phyloP scores from a whole-genome alignment of 805 yeast genomes.

The Suhomyces tanzawaensis region DNA sequence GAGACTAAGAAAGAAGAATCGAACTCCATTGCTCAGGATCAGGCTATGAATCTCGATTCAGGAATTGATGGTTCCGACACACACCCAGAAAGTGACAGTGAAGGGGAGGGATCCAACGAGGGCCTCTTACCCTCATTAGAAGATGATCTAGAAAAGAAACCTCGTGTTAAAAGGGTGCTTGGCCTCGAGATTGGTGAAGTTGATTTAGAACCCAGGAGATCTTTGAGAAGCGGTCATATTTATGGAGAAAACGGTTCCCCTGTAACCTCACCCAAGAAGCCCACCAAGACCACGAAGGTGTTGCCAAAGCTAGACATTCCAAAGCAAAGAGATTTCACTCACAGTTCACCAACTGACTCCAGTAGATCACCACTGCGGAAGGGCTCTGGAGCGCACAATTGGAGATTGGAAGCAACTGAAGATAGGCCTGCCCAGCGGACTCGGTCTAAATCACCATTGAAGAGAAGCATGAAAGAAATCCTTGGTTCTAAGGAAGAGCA shows the following conservation, averaged over 20 bases:
- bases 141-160: constrained; percentile 1
- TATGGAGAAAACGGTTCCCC: constrained; percentile 11
- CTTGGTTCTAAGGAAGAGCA: constrained; percentile 9
- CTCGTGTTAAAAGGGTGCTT: constrained; percentile 10
- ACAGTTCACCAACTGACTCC: neutral
- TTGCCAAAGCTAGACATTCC: constrained; percentile 5
- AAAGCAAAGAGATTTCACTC: neutral
- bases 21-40: too few relatives aligned
- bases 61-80: too few relatives aligned
- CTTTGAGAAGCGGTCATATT: constrained; percentile 24
- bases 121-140: too few relatives aligned
- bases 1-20: too few relatives aligned
- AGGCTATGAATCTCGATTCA: too few relatives aligned
- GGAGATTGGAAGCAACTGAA: constrained; percentile 6
- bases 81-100: too few relatives aligned
- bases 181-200: constrained; percentile 24
- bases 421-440: constrained; percentile 33
- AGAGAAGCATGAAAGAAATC: constrained; percentile 22
- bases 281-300: neutral
- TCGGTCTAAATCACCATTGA: constrained; percentile 35
- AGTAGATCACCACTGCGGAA: constrained; percentile 5
- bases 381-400: constrained; percentile 5
- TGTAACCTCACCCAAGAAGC: constrained; percentile 4
- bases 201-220: constrained; percentile 21
- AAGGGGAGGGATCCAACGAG: too few relatives aligned